Percentiles rank a stretch among this genome's conserved stretches.
phyloP scores from a whole-genome alignment of 225 moss, liverwort and hornwort species.

The Sphagnum contortum region DNA sequence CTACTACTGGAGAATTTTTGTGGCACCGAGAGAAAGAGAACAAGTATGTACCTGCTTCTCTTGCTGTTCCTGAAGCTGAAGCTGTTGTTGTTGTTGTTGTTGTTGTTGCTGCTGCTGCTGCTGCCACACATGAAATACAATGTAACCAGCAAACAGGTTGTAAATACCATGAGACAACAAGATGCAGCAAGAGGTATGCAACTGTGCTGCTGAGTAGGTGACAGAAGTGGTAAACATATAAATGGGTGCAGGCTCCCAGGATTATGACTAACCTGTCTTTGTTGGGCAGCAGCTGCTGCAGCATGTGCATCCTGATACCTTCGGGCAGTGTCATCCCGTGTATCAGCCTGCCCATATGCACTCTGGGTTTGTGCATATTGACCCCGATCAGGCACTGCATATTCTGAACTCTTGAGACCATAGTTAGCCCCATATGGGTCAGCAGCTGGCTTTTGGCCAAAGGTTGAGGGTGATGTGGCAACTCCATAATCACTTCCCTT shows the following conservation, averaged over 20 bases:
- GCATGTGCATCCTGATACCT: conserved; percentile 78
- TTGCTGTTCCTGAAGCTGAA: conserved; percentile 44
- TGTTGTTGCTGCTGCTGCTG: conserved; percentile 14
- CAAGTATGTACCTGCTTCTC: conserved; percentile 54
- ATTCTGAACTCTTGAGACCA: conserved; percentile 71
- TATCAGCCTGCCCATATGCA: conserved; percentile 81
- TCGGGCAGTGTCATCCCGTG: conserved; percentile 57
- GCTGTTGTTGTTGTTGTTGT: too few species aligned
- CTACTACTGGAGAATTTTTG: too few species aligned
- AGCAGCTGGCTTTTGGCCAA: conserved; percentile 58
- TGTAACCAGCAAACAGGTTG: background rate
- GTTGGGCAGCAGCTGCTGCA: conserved; percentile 57
- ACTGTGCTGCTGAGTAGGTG: too few species aligned
- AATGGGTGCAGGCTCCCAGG: too few species aligned
- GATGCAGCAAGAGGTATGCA: too few species aligned
- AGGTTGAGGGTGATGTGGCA: conserved; percentile 71
- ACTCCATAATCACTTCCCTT: conserved; percentile 76
- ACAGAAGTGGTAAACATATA: too few species aligned
- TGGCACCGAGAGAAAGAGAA: conserved; percentile 4
- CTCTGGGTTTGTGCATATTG: conserved; percentile 79
- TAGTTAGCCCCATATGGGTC: conserved; percentile 91
- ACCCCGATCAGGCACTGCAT: conserved; percentile 69
- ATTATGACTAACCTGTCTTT: conserved; percentile 64
- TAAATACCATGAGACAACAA: too few species aligned
- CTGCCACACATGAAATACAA: background rate